Evolutionary conservation across 2,329 filamentous ascomycete species (phyloP).

Genomic region (Pyricularia pennisetigena): DNA sequence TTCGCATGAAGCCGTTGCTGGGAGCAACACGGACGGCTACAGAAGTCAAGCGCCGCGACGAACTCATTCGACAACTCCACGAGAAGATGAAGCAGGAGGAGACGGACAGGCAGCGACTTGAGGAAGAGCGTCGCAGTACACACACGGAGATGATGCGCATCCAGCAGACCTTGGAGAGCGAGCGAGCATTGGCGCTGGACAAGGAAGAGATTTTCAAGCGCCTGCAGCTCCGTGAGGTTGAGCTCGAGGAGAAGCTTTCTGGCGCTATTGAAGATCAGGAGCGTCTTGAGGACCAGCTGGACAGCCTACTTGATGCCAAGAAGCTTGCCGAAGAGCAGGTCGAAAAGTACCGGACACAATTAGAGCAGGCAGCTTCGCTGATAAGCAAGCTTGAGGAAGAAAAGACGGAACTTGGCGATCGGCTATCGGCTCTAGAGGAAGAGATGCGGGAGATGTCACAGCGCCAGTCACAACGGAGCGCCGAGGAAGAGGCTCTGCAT

Average conservation of each 20-base stretch:
- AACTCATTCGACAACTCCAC: conserved; percentile 82
- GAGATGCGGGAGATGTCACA: conserved; percentile 62
- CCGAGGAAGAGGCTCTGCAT: conserved; percentile 64
- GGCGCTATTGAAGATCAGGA: conserved; percentile 93
- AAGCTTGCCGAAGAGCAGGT: conserved; percentile 81
- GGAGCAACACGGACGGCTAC: conserved; percentile 85
- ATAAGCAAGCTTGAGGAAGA: conserved; percentile 81
- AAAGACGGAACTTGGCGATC: conserved; percentile 63
- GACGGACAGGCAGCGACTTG: conserved; percentile 65
- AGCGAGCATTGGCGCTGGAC: conserved; percentile 88
- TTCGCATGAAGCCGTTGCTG: conserved; percentile 89
- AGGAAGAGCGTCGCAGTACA: conserved; percentile 82
- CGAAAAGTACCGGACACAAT: conserved; percentile 65
- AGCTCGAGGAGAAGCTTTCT: conserved; percentile 85
- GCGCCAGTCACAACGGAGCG: conserved; percentile 62
- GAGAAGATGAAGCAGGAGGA: conserved; percentile 72
- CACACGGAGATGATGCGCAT: conserved; percentile 82
- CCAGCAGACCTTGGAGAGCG: conserved; percentile 90
- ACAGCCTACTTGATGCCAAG: conserved; percentile 79
- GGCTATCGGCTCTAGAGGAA: conserved; percentile 58
- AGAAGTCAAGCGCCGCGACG: conserved; percentile 91
- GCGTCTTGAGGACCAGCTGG: conserved; percentile 84
- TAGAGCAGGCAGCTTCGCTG: conserved; percentile 84
- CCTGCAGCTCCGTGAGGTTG: conserved; percentile 82
- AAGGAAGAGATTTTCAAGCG: conserved; percentile 99